Conservation (phyloP, 176 grass and related monocot species). For the Aegilops tauschii region DNA sequence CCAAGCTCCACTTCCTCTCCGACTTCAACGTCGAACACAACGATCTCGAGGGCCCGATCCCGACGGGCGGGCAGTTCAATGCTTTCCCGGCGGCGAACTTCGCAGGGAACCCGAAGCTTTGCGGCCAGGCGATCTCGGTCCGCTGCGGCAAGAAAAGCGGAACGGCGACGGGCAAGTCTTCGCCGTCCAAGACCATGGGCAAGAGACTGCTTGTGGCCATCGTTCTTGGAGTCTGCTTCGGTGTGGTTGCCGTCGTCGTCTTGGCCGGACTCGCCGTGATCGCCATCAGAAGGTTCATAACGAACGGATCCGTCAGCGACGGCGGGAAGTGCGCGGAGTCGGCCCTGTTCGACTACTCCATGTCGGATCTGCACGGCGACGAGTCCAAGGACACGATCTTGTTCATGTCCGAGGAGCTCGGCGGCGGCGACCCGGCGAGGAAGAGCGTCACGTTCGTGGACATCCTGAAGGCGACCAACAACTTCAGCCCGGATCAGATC, state of each 20-base stretch:
- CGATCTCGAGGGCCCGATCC: slow-evolving; percentile 49
- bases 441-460: slow-evolving; percentile 32
- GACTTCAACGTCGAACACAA: slow-evolving; percentile 42
- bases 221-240: slow-evolving; percentile 40
- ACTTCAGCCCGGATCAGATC: slow-evolving; percentile 35
- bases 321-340: background rate
- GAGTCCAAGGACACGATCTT: slow-evolving; percentile 20
- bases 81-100: slow-evolving; percentile 36
- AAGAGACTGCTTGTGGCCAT: slow-evolving; percentile 8
- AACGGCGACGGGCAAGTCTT: background rate
- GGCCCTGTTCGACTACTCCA: slow-evolving; percentile 33
- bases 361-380: slow-evolving; percentile 21
- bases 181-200: background rate
- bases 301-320: background rate
- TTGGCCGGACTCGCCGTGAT: slow-evolving; percentile 24
- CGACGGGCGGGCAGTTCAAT: slow-evolving; percentile 40
- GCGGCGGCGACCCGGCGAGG: background rate
- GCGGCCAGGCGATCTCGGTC: slow-evolving; percentile 18
- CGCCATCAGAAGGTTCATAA: background rate
- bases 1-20: slow-evolving; percentile 33
- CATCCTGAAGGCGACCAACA: slow-evolving; percentile 48
- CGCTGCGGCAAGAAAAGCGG: background rate
- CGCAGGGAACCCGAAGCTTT: slow-evolving; percentile 40
- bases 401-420: slow-evolving; percentile 22
- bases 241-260: background rate